Base-by-base conservation (phyloP, 2,329 filamentous ascomycete genomes). In the Hortaea sp. region DNA sequence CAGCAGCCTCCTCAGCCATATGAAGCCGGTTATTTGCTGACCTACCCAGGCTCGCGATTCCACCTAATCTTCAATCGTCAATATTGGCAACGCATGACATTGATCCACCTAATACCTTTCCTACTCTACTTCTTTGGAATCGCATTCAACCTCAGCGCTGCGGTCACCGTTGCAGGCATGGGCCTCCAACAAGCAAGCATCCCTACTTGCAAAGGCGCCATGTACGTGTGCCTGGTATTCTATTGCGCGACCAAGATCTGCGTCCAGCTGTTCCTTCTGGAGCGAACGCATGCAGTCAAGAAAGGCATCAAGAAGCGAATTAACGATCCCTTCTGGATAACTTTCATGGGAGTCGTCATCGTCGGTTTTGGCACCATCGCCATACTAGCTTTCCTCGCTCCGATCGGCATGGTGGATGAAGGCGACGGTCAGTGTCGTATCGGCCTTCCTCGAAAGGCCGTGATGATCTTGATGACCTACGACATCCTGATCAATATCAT, bases 261-360 rank as follows among this genome's bases (percentile, higher is more conserved):
- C 20, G 58, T 65, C 49, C 69, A 70, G 45, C 49, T 68, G 4
- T 69, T 69, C 47, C 59, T 71, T 1, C 59, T 69, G 27, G 69
- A 71, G 48, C 57, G 68, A 27, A 60, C 62, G 7, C 67, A 69
- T 48, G 59, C 61, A 5, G 52, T 70, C 11, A 59, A 66, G 34
- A 58, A 63, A 0, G 61, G 62, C 47, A 35, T 12, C n/a, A 53
- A 57, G 34, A 48, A 57, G 2, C 57, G 68, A 13, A 42, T 48
- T 5, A 52, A 55, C 9, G 66, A 69, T 43, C 57, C 56, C 45
- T 46, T 69, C 10, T 71, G 64, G 63, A 35, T 67, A 1, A 7
- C 45, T 6, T 60, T 62, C 28, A 63, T 63, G 41, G 41, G 44
- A 7, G 41, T 50, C 27, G 44, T 55, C 5, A 34, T 48, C 13